Evolutionary conservation across 1,284 basidiomycete species (phyloP).

Genomic region (Cutaneotrichosporon sp.): DNA sequence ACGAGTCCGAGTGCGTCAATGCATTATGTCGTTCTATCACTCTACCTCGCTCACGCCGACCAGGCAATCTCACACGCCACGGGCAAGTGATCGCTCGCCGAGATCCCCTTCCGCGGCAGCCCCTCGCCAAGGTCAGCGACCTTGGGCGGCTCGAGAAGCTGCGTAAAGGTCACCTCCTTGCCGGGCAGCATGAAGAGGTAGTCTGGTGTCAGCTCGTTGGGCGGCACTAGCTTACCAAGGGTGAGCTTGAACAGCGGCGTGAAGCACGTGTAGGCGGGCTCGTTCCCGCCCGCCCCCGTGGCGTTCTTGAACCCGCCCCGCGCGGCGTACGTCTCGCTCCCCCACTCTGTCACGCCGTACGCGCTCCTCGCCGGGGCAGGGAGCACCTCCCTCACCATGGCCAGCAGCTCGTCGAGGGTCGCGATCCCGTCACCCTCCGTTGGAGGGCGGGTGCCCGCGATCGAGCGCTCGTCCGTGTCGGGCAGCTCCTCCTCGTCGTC

Average conservation of each 20-base stretch:
- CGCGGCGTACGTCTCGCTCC: conserved; percentile 56
- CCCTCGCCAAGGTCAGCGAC: conserved; percentile 69
- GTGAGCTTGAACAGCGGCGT: conserved; percentile 69
- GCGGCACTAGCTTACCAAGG: conserved; percentile 60
- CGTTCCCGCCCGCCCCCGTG: conserved; percentile 58
- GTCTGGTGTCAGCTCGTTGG: conserved; percentile 58
- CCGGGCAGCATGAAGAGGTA: conserved; percentile 68
- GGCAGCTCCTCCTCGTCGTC: conserved; percentile 63
- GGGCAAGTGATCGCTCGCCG: conserved; percentile 84
- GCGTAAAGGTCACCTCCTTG: conserved; percentile 58
- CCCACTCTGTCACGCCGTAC: conserved; percentile 60
- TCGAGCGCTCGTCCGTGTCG: conserved; percentile 61
- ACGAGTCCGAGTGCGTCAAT: neutral
- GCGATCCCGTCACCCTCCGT: conserved; percentile 70
- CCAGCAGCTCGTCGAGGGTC: conserved; percentile 62
- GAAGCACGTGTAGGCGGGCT: conserved; percentile 61
- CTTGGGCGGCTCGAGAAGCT: conserved; percentile 66
- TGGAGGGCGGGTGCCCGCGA: conserved; percentile 73
- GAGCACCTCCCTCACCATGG: conserved; percentile 57
- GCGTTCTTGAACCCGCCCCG: conserved; percentile 56
- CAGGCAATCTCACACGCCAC: conserved; percentile 57
- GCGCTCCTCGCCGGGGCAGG: conserved; percentile 33
- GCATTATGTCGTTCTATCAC: neutral
- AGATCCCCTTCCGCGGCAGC: conserved; percentile 74
- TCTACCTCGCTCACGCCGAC: conserved; percentile 1